Conservation (phyloP, 2,329 filamentous ascomycete species). For the Teratosphaeriaceae sp. region DNA sequence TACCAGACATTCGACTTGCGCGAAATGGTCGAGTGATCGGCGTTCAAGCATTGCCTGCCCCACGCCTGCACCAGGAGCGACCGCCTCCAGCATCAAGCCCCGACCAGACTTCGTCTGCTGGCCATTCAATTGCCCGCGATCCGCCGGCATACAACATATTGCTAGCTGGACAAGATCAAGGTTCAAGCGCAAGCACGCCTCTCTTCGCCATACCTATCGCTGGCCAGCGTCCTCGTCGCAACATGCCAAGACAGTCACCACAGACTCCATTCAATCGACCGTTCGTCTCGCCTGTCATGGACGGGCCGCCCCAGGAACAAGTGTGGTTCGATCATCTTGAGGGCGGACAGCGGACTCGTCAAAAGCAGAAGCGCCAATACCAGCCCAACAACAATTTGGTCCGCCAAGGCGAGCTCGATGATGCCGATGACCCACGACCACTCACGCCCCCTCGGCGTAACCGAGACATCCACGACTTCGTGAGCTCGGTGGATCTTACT, state of each 20-base stretch:
- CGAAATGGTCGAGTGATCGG: constrained; percentile 16
- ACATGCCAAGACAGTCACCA: constrained; percentile 6
- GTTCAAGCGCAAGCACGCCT: constrained; percentile 15
- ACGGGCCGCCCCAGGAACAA: constrained; percentile 15
- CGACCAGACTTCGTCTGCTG: neutral
- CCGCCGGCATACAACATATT: constrained; percentile 10
- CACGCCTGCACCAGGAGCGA: constrained; percentile 5
- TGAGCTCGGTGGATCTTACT: constrained; percentile 12
- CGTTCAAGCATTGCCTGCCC: constrained; percentile 10
- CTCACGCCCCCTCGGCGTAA: constrained; percentile 22
- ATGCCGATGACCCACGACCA: constrained; percentile 14
- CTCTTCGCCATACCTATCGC: constrained; percentile 18
- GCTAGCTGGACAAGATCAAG: neutral
- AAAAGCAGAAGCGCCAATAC: constrained; percentile 5
- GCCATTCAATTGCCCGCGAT: neutral
- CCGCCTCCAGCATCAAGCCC: neutral
- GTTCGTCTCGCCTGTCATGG: constrained; percentile 23
- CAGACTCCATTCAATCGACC: constrained; percentile 20
- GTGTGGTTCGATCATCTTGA: constrained; percentile 27
- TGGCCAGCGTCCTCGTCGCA: constrained; percentile 1
- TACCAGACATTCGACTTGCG: constrained; percentile 14
- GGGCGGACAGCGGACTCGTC: constrained; percentile 7
- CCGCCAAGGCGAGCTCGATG: constrained; percentile 21
- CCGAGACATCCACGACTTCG: constrained; percentile 28
- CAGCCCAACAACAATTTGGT: constrained; percentile 13